Base-by-base conservation (phyloP, 83 land plant genomes). In the Picea abies region DNA sequence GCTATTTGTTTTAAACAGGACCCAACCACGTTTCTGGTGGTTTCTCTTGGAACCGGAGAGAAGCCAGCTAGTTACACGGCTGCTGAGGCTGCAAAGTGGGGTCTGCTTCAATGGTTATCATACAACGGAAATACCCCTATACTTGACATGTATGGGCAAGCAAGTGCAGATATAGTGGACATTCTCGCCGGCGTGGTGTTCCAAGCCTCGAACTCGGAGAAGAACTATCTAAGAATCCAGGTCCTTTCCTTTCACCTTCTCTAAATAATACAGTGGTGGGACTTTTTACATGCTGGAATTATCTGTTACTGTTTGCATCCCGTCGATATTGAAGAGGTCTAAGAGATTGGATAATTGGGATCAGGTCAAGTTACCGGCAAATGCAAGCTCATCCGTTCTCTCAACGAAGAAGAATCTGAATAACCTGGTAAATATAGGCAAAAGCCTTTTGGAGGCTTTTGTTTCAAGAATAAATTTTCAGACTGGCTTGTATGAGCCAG, bases 221-320 rank as follows among this genome's bases (percentile, higher is more conserved):
- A 70, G 20, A 87, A 81, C 29, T 84, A 87, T 71, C 79, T 87
- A 23, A 83, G 89, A 3, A 87, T 87, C 79, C 84, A 87, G 82
- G 83, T 84, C 4, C 65, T 12, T 11, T 17, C 5, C 7, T 16
- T 63, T 16, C 65, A 1, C 10, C 4, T 4, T 39, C 5, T 39
- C 41, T 39, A 39, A 39, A 39, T 39, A 39, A 39, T 39, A 39
- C 41, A 39, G 41, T 39, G 41, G 41, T 2, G 41, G 41, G 5
- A 39, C 41, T 39, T 2, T 39, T 39, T 39, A 39, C 6, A 5
- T 5, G 8, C 8, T 44, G 6, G 49, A 44, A 44, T 44, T 0
- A 44, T 44, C n/a, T n/a, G n/a, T n/a, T n/a, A n/a, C n/a, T n/a
- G n/a, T n/a, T n/a, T n/a, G n/a, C 29, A 29, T 29, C 0, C 29